A percentile compares a stretch with the other conserved stretches of the same genome.
Evolutionary conservation across 2,329 filamentous ascomycete species (phyloP).

Genomic region (Aspergillus sojae): DNA sequence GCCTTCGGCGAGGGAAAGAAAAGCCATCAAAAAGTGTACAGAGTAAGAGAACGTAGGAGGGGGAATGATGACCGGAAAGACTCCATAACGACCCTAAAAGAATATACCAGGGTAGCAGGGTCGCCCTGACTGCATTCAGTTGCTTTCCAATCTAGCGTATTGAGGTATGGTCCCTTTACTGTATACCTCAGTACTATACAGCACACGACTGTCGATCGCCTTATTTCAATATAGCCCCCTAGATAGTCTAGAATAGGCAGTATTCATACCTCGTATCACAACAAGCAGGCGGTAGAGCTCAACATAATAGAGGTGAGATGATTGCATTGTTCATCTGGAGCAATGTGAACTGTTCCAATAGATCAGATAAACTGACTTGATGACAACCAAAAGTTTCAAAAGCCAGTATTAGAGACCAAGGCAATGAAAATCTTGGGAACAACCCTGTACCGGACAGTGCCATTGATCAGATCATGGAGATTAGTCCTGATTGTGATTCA

Average conservation of each 20-base stretch:
- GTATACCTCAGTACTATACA: not conserved
- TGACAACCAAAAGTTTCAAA: not conserved
- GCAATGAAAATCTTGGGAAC: not conserved
- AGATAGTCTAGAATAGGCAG: not conserved
- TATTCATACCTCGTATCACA: not conserved
- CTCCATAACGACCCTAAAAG: not conserved
- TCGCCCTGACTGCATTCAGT: not conserved
- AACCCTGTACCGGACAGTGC: not conserved
- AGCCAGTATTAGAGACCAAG: not conserved
- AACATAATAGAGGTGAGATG: not conserved
- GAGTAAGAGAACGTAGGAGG: not conserved
- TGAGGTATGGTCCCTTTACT: not conserved
- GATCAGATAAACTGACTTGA: not conserved
- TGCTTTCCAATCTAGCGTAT: not conserved
- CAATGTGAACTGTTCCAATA: not conserved
- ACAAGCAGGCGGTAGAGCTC: not conserved
- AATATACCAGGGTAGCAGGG: not conserved
- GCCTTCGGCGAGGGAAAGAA: no score
- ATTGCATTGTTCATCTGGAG: not conserved
- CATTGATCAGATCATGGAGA: not conserved
- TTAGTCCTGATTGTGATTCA: not conserved
- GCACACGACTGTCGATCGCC: not conserved
- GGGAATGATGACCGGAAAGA: not conserved
- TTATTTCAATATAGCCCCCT: not conserved
- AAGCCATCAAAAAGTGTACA: not conserved